phyloP scores from a whole-genome alignment of 2,329 filamentous ascomycete species.

The Diaporthe vexans region DNA sequence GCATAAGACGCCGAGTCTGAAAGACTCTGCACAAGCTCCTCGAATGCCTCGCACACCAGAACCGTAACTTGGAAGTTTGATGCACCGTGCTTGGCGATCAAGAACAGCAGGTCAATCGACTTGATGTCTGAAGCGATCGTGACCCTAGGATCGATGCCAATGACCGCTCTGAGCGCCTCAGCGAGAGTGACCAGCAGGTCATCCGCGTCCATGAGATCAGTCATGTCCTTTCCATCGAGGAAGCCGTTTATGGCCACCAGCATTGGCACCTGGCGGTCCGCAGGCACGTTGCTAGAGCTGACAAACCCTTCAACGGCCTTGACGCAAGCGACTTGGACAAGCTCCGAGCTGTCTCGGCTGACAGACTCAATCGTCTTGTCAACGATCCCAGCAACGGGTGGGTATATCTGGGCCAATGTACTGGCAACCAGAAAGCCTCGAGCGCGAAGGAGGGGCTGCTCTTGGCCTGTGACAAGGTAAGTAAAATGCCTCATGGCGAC shows the following conservation, averaged over 20 bases:
- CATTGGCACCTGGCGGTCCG: constrained; percentile 72
- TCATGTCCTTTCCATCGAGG: constrained; percentile 83
- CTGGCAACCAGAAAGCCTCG: constrained; percentile 91
- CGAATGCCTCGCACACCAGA: constrained; percentile 90
- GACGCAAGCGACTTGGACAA: constrained; percentile 93
- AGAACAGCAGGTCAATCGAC: constrained; percentile 87
- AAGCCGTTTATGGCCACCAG: constrained; percentile 78
- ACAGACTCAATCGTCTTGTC: constrained; percentile 83
- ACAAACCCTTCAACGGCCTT: constrained; percentile 83
- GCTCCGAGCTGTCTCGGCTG: constrained; percentile 81
- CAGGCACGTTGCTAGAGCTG: constrained; percentile 63
- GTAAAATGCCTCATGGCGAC: neutral
- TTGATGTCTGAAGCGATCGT: constrained; percentile 79
- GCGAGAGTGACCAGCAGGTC: constrained; percentile 92
- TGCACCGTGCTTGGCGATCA: constrained; percentile 88
- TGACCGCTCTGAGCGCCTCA: constrained; percentile 86
- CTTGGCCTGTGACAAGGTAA: constrained; percentile 49
- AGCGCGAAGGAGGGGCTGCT: constrained; percentile 84
- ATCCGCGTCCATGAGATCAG: constrained; percentile 88
- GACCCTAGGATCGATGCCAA: constrained; percentile 82
- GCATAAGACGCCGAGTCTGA: constrained; percentile 79
- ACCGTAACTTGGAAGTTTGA: constrained; percentile 92
- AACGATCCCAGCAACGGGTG: constrained; percentile 75
- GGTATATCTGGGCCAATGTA: constrained; percentile 78
- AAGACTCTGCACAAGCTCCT: constrained; percentile 83